Evolutionary conservation across 2,329 filamentous ascomycete genomes (phyloP).

Genomic region (Pseudogymnoascus sp.): DNA sequence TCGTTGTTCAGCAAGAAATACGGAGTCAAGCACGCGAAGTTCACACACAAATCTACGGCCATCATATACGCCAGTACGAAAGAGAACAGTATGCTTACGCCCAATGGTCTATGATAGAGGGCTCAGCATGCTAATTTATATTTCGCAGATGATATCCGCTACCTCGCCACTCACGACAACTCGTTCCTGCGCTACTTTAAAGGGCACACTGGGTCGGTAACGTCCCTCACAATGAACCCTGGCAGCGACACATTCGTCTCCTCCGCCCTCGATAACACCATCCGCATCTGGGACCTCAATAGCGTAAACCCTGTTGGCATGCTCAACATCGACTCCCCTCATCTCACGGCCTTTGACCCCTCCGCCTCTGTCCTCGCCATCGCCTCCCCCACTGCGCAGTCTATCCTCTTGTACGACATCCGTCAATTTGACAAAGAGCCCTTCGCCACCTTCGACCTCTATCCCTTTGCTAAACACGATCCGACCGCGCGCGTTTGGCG

Average conservation of each 20-base stretch:
- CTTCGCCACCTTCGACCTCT: conserved; percentile 76
- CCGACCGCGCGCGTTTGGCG: conserved; percentile 57
- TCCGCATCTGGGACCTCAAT: conserved; percentile 76
- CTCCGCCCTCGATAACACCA: conserved; percentile 81
- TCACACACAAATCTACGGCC: conserved; percentile 83
- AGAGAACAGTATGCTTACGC: conserved; percentile 60
- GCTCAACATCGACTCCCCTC: conserved; percentile 71
- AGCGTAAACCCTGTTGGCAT: conserved; percentile 73
- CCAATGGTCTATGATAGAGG: background rate
- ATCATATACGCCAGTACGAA: conserved; percentile 96
- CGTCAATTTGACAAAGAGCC: conserved; percentile 90
- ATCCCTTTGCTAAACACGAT: conserved; percentile 27
- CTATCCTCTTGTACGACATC: conserved; percentile 82
- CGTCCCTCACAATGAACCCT: conserved; percentile 74
- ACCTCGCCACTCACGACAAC: conserved; percentile 89
- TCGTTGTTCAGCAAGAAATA: conserved; percentile 93
- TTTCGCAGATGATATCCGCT: conserved; percentile 65
- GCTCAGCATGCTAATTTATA: background rate
- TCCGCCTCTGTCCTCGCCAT: conserved; percentile 88
- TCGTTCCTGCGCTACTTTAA: conserved; percentile 94
- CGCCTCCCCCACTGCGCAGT: conserved; percentile 70
- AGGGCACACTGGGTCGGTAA: conserved; percentile 79
- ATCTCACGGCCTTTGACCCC: conserved; percentile 83
- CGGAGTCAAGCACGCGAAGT: conserved; percentile 85
- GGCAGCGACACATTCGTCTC: conserved; percentile 87